Percentiles rank a stretch among this genome's conserved stretches.
phyloP scores from a whole-genome alignment of 2,329 filamentous ascomycete genomes.

The Monosporascus sp. region DNA sequence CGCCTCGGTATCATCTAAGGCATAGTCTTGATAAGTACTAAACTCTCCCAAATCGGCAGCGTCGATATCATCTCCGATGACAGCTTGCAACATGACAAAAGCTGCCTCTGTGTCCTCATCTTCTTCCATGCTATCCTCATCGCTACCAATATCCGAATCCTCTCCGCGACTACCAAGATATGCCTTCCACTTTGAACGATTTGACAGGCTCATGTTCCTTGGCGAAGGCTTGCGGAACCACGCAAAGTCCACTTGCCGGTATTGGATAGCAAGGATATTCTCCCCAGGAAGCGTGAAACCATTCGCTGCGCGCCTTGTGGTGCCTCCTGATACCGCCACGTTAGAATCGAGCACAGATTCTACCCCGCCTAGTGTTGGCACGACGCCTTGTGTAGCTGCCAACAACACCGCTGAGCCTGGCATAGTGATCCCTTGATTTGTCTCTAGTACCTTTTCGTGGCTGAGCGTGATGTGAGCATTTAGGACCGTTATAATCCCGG shows the following conservation, averaged over 20 bases:
- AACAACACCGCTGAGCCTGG: not conserved
- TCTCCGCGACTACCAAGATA: not conserved
- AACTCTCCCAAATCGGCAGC: not conserved
- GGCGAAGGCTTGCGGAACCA: not conserved
- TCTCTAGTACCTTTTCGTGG: not conserved
- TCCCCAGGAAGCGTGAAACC: not conserved
- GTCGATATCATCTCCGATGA: not conserved
- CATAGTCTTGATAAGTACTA: not conserved
- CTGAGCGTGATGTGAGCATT: not conserved
- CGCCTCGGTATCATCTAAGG: not conserved
- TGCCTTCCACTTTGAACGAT: not conserved
- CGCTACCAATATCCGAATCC: not conserved
- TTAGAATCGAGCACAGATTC: not conserved
- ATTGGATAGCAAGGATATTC: not conserved
- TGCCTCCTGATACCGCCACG: not conserved
- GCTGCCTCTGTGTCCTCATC: not conserved
- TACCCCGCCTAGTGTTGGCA: not conserved
- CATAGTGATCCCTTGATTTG: not conserved
- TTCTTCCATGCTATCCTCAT: not conserved
- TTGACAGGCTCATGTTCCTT: not conserved
- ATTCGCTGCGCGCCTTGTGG: not conserved
- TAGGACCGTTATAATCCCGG: not conserved
- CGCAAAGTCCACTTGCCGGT: not conserved
- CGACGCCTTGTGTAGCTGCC: not conserved
- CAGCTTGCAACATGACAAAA: not conserved